phyloP scores from a whole-genome alignment of 495 filamentous ascomycete genomes.

The Neurospora pannonica region DNA sequence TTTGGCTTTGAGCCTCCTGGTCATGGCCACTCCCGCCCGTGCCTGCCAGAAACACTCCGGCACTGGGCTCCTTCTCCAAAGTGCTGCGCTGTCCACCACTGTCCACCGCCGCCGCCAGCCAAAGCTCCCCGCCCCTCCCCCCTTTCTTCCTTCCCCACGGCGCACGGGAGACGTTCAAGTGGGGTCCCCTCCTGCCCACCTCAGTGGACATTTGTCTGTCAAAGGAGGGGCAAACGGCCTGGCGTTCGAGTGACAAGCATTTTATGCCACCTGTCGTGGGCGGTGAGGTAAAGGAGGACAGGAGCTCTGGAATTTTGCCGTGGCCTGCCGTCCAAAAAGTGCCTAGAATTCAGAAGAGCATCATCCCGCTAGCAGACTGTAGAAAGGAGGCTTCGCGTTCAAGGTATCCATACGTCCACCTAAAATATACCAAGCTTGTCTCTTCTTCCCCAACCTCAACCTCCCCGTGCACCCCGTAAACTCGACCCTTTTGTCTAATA shows the following conservation, averaged over 20 bases:
- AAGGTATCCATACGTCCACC: background rate
- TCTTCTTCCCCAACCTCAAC: background rate
- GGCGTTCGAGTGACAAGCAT: background rate
- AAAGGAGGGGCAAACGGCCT: background rate
- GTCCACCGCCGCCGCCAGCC: background rate
- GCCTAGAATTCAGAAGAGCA: background rate
- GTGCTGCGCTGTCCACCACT: background rate
- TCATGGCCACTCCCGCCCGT: background rate
- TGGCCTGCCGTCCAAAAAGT: slow-evolving; percentile 19
- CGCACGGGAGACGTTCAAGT: background rate
- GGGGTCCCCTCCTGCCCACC: background rate
- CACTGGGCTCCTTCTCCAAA: background rate
- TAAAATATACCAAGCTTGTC: background rate
- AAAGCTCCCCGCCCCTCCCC: background rate
- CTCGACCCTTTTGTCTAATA: background rate
- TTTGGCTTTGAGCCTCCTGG: background rate
- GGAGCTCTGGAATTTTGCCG: slow-evolving; percentile 20
- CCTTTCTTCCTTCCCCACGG: background rate
- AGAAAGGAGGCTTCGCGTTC: background rate
- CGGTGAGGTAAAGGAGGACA: slow-evolving; percentile 9
- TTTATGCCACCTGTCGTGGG: slow-evolving; percentile 11
- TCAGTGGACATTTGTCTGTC: background rate
- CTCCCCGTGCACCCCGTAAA: background rate
- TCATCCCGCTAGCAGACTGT: background rate
- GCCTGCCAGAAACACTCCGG: background rate